phyloP scores from a whole-genome alignment of 2,329 filamentous ascomycete genomes.

The Amauroascus niger region DNA sequence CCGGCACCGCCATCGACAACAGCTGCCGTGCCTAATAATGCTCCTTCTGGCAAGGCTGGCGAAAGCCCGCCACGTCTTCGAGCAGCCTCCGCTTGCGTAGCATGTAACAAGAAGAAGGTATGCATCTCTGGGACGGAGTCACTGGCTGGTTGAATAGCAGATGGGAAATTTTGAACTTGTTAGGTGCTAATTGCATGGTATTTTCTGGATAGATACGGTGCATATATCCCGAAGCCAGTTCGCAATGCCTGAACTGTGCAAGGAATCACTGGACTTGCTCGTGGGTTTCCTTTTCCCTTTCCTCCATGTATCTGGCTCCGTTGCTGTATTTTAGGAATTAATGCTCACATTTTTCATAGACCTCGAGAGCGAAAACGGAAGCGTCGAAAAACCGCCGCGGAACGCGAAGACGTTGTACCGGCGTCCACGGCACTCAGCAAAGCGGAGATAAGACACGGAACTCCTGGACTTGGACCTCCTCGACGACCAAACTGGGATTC shows the following conservation, averaged over 20 bases:
- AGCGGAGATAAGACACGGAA: slow-evolving; percentile 3
- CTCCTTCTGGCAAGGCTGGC: slow-evolving; percentile 7
- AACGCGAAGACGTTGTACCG: slow-evolving; percentile 8
- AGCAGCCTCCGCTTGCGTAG: slow-evolving; percentile 25
- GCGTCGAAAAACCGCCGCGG: slow-evolving; percentile 14
- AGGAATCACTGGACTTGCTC: slow-evolving; percentile 25
- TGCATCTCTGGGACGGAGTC: not conserved
- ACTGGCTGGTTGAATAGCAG: not conserved
- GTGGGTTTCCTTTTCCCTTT: slow-evolving; percentile 15
- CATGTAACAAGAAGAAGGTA: slow-evolving; percentile 27
- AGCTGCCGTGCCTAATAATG: slow-evolving; percentile 8
- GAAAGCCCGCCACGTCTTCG: slow-evolving; percentile 23
- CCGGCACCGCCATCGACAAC: slow-evolving; percentile 5
- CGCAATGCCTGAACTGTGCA: slow-evolving; percentile 22
- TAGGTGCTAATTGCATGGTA: not conserved
- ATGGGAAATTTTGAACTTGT: not conserved
- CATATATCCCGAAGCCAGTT: slow-evolving; percentile 20
- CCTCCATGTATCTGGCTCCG: not conserved
- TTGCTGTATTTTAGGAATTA: not conserved
- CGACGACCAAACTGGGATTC: slow-evolving; percentile 14
- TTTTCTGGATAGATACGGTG: slow-evolving; percentile 22
- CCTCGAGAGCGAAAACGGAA: slow-evolving; percentile 20
- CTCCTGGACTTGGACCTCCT: slow-evolving; percentile 12
- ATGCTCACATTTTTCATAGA: slow-evolving; percentile 8
- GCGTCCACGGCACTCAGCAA: slow-evolving; percentile 2